Conservation (phyloP, 108 stramenopile species). For the Conticribra guillardii region DNA sequence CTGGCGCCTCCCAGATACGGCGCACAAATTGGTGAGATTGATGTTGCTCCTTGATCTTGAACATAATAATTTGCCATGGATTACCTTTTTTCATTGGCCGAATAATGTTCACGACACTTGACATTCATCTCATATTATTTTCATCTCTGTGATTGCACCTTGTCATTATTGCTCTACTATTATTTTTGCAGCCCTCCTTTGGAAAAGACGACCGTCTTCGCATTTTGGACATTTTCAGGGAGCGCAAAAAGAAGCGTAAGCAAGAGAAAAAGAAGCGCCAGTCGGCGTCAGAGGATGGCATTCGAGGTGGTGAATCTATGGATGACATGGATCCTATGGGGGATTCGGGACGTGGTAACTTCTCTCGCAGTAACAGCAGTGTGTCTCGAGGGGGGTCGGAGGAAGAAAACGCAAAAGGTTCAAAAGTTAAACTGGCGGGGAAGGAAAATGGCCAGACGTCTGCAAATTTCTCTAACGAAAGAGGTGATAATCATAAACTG, state of each 20-base stretch:
- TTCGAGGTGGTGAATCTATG: background rate
- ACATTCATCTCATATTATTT: background rate
- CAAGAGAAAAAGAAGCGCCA: slow-evolving; percentile 47
- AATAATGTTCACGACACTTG: background rate
- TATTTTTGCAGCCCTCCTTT: slow-evolving; percentile 61
- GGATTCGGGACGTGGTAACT: background rate
- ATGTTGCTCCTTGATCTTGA: too few relatives aligned
- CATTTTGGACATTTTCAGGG: slow-evolving; percentile 78
- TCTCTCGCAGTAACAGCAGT: background rate
- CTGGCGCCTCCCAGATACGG: slow-evolving; percentile 68
- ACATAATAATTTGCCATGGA: too few relatives aligned
- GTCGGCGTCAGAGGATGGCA: background rate
- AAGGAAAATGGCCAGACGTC: slow-evolving; percentile 24
- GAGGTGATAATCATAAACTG: slow-evolving; percentile 1
- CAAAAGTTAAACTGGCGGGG: slow-evolving; percentile 6
- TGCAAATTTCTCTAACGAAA: slow-evolving; percentile 3
- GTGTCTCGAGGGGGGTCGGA: too few relatives aligned
- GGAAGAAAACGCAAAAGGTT: background rate
- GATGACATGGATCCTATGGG: background rate
- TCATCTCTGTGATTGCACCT: too few relatives aligned
- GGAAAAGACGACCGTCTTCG: slow-evolving; percentile 73
- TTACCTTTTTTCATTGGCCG: background rate
- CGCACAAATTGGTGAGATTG: slow-evolving; percentile 37
- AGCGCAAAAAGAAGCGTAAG: slow-evolving; percentile 72
- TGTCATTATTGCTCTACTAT: background rate